Evolutionary conservation across 2,329 filamentous ascomycete species (phyloP).

Genomic region (Botryotinia globosa): DNA sequence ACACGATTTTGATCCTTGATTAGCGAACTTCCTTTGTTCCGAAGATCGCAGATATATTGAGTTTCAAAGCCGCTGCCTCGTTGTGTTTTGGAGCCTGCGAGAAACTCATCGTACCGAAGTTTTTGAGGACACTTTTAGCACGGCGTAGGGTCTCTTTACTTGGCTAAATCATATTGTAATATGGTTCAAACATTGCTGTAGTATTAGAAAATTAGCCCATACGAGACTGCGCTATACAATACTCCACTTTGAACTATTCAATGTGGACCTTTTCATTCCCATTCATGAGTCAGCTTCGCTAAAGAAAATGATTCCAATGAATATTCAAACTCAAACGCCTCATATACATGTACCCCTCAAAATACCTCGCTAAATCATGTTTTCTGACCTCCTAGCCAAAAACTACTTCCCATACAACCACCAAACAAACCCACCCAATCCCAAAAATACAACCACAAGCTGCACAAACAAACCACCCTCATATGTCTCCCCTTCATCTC

Average conservation of each 20-base stretch:
- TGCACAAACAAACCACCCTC: not conserved
- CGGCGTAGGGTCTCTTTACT: no score
- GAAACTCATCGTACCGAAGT: no score
- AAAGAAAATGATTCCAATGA: no score
- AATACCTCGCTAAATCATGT: not conserved
- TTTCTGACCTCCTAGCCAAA: no score
- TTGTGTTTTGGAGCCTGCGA: no score
- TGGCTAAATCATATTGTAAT: no score
- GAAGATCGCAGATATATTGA: no score
- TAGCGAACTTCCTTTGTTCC: no score
- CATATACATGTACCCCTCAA: not conserved
- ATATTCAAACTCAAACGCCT: constrained; percentile 1
- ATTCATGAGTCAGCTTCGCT: not conserved
- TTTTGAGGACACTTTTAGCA: no score
- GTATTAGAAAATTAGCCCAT: not conserved
- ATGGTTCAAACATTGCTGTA: no score
- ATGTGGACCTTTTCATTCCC: not conserved
- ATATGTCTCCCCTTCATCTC: not conserved
- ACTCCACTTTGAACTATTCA: not conserved
- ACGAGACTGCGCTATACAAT: not conserved
- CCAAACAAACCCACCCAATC: not conserved
- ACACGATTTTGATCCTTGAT: no score
- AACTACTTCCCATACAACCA: not conserved
- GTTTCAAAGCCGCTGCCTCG: no score
- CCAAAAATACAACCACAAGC: not conserved